Conservation (phyloP, 176 grass and related monocot species). For the Secale cereale region DNA sequence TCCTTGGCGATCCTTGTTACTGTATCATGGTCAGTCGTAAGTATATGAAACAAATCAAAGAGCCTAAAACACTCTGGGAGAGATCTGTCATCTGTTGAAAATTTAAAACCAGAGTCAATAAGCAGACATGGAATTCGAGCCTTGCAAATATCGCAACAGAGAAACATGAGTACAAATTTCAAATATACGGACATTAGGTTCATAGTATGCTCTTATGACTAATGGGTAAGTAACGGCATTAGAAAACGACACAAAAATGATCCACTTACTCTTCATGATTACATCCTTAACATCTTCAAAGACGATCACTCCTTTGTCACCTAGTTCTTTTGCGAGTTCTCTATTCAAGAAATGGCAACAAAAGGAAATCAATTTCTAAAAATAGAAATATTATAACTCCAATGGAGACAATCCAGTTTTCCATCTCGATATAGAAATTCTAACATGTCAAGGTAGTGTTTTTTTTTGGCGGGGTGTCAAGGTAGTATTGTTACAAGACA, state of each 20-base stretch:
- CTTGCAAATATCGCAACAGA: not conserved
- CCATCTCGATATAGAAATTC: not conserved
- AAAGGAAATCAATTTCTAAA: slow-evolving; percentile 5
- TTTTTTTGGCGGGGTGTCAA: too few species aligned
- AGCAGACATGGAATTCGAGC: not conserved
- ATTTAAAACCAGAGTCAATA: not conserved
- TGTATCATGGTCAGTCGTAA: slow-evolving; percentile 86
- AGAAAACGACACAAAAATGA: not conserved
- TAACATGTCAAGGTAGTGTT: not conserved
- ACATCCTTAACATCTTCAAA: slow-evolving; percentile 79
- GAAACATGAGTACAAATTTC: not conserved
- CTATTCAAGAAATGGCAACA: slow-evolving; percentile 45
- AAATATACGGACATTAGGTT: not conserved
- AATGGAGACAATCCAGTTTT: not conserved
- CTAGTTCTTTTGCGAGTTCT: slow-evolving; percentile 78
- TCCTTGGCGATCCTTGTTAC: slow-evolving; percentile 94
- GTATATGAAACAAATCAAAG: slow-evolving; percentile 86
- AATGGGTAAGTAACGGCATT: not conserved
- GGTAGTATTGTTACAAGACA: not conserved
- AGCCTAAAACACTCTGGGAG: slow-evolving; percentile 79
- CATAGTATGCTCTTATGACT: slow-evolving; percentile 3
- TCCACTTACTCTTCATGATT: slow-evolving; percentile 77
- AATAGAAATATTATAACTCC: not conserved
- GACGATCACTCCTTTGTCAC: slow-evolving; percentile 64
- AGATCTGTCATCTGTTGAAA: slow-evolving; percentile 70